These are phyloP conservation scores for Hypoxylon sp. DNA, from an alignment of 2,329 filamentous ascomycete species.

Conservation along the genomic window DNA sequence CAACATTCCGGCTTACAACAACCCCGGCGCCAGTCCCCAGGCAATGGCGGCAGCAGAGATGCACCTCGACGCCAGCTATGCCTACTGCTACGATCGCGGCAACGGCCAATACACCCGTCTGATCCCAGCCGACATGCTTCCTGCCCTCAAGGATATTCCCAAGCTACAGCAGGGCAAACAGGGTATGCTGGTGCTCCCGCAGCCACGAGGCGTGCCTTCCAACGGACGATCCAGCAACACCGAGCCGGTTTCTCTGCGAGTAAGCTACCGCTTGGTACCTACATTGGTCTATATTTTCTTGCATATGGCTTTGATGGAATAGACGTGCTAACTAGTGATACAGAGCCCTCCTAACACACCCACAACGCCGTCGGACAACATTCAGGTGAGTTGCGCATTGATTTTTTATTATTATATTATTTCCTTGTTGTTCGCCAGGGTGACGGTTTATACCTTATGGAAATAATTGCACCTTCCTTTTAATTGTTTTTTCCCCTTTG, in stretches of 20 bases:
- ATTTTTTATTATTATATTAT: too few relatives aligned
- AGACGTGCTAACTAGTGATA: conserved; percentile 12
- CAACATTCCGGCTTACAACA: conserved; percentile 24
- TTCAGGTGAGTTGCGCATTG: conserved; percentile 47
- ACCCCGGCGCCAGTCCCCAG: too few relatives aligned
- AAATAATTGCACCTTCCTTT: too few relatives aligned
- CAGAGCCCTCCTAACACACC: conserved; percentile 40
- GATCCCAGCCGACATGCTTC: conserved; percentile 64
- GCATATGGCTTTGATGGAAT: too few relatives aligned
- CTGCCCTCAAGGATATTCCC: conserved; percentile 56
- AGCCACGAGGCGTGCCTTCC: conserved; percentile 50
- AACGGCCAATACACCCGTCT: conserved; percentile 64
- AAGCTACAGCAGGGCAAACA: conserved; percentile 48
- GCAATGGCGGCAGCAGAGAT: too few relatives aligned
- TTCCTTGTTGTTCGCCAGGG: too few relatives aligned
- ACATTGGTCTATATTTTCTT: conserved; percentile 1
- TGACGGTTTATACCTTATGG: too few relatives aligned
- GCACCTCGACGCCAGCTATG: conserved; percentile 48
- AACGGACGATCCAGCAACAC: conserved; percentile 51
- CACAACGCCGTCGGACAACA: conserved; percentile 41
- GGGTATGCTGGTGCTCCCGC: conserved; percentile 59
- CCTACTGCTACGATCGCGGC: conserved; percentile 62
- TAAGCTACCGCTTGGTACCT: conserved; percentile 44
- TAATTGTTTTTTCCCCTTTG: too few relatives aligned
- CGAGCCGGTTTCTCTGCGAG: conserved; percentile 50